Evolutionary conservation across 1,284 basidiomycete genomes (phyloP), one percentile per base, ranked within the genome.

Genomic region (Pseudozyma pruni): DNA sequence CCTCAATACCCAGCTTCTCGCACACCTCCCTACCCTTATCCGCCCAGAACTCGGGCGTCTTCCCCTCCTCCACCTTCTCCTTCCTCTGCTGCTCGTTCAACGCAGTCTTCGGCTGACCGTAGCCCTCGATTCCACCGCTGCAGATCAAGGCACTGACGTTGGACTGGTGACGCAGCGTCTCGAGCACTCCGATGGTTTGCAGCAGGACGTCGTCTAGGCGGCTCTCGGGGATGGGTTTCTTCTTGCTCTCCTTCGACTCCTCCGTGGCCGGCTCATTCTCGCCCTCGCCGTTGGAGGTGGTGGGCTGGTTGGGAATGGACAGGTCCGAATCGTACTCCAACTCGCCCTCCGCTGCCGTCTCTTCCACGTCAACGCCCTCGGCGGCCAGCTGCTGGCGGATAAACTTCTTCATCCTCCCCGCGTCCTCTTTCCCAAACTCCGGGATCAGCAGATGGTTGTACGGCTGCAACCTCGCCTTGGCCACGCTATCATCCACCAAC

Each of bases 401-500:
- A 16, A 49, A 72, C 39, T 45, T 46, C 8, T 27, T 31, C 62
- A 72, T 72, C 41, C 25, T 38, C 17, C 10, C 43, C 14, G 67
- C 71, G 2, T 43, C 54, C 41, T 55, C 22, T 31, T 56, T 57
- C 22, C 42, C 76, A 43, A 76, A 81, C 29, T 79, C 79, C 3
- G 74, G 74, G 7, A 81, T 69, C 22, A 73, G 27, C 22, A 81
- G 33, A 27, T 80, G 77, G 42, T 80, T 81, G 41, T 46, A 90
- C 0, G 91, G 92, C 76, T 94, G 92, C 27, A 91, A 83, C 17
- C 84, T 85, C 0, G 91, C 91, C 80, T 94, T 94, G 39, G 85
- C 85, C 8, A 87, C 86, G 2, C 91, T 91, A 79, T 94, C 92
- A 76, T 94, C 92, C 14, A 94, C 85, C 16, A 94, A 86, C 17